phyloP scores from a whole-genome alignment of 78 protist species.

The Acrasis kona region DNA sequence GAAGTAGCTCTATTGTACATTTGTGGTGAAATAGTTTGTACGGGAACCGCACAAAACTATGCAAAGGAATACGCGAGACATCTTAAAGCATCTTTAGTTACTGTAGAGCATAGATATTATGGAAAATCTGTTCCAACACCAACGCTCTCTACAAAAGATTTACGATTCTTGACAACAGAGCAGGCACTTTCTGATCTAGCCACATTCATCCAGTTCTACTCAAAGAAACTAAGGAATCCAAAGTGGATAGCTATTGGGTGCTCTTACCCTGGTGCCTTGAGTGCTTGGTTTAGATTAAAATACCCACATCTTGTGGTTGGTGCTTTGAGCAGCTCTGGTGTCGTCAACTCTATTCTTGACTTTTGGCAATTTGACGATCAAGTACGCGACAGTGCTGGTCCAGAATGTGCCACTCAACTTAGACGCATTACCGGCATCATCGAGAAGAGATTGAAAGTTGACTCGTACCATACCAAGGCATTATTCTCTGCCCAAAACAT shows the following conservation, averaged over 20 bases:
- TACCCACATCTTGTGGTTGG: constrained; percentile 2
- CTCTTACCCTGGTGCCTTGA: constrained; percentile 29
- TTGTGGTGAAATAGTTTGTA: constrained; percentile 2
- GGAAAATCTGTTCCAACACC: constrained; percentile 23
- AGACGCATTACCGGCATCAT: not conserved
- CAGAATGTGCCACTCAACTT: not conserved
- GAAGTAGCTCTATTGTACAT: not conserved
- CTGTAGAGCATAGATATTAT: constrained; percentile 35
- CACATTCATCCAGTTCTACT: no score
- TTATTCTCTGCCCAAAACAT: not conserved
- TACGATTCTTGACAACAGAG: no score
- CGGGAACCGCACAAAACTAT: not conserved
- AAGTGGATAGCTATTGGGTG: constrained; percentile 26
- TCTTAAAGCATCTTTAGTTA: not conserved
- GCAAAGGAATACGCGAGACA: not conserved
- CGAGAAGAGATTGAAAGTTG: not conserved
- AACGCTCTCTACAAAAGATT: no score
- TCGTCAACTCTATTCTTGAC: constrained; percentile 9
- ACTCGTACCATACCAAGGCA: not conserved
- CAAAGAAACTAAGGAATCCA: no score
- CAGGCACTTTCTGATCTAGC: no score
- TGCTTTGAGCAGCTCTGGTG: not conserved
- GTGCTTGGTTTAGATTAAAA: constrained; percentile 16
- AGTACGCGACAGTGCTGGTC: not conserved
- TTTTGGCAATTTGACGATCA: not conserved